Evolutionary conservation across 1,284 basidiomycete genomes (phyloP), one percentile per base, ranked within the genome.

Genomic region (Sutorius eximius): DNA sequence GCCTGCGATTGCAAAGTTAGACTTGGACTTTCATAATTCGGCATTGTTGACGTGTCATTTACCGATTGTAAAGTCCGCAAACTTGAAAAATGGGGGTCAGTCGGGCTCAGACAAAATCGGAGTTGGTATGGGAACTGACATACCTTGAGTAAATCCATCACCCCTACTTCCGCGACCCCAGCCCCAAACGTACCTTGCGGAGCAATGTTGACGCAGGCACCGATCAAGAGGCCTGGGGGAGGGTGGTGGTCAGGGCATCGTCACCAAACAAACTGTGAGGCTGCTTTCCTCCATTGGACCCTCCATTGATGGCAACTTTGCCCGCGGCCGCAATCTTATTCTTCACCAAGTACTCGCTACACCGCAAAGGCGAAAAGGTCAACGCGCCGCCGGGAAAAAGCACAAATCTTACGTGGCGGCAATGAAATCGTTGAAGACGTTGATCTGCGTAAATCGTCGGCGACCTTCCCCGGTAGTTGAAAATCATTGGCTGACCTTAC

Each of bases 361-460:
- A 37, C 18, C 24, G 42, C 27, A 46, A 32, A 22, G 49, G 45
- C 24, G 44, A 22, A 29, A 36, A 38, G 15, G 12, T 55, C 41
- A 52, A 29, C 46, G 15, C 3, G 3, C 9, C 27, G 15, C 34
- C 9, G 4, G 13, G 33, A 49, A 33, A 22, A 32, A 3, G n/a
- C 15, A 32, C 22, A 13, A 24, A 34, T 73, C 83, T 61, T 73
- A 89, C 85, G 85, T 85, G 9, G 90, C 92, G 3, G 87, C 82
- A 57, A 89, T 85, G 67, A 91, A 90, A 66, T 94, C 91, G 64
- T 93, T 79, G 66, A 91, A 93, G 40, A 85, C 86, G 57, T 92
- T 91, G 54, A 78, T 80, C 85, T 88, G 52, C 13, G 51, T 27
- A 22, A 33, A 45, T 41, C 22, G 36, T 64, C 22, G 52, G 46